Base-by-base conservation (phyloP, 306 rosid genomes). In the Inga laurina region DNA sequence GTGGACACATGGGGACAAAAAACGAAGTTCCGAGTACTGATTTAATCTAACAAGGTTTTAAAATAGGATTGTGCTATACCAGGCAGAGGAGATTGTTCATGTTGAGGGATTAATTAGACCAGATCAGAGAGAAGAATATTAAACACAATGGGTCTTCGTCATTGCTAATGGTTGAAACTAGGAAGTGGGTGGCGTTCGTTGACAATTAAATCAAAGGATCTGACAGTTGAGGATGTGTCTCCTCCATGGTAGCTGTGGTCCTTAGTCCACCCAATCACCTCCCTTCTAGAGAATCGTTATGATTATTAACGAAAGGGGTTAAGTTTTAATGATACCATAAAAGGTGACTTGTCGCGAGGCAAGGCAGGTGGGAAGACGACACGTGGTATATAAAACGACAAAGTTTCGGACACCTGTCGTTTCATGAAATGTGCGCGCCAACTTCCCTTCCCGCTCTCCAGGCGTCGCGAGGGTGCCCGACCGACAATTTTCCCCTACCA, bases 31-130 rank as follows among this genome's bases (percentile, higher is more conserved):
- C 24, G 12, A 15, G 27, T 27, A 68, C 3, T 30, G 11, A 67
- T 54, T 10, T 24, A 19, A 54, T 46, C 8, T 39, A 39, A 39
- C 75, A 84, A 87, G 82, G 68, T 73, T 59, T 83, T 87, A 85
- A 82, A 84, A 74, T 43, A 73, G 81, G 43, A 78, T 81, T 81
- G 51, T 74, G 46, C 0, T 10, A 2, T 2, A 65, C 54, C 54
- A 48, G 4, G 14, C 54, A 6, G 8, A 3, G 73, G 13, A n/a
- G 74, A 41, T 68, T 75, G 78, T 75, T 68, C 72, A 14, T 72
- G 13, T n/a, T 4, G 10, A 30, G 34, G 19, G 75, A 77, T 81
- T 79, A 19, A 56, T 27, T 27, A 27, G 48, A 15, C 78, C 18
- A 81, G 81, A 72, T 77, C 57, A 72, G 83, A 21, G 75, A n/a